phyloP scores from a whole-genome alignment of 192 early-diverging fungal genomes.

The Backusella parvicylindrica region DNA sequence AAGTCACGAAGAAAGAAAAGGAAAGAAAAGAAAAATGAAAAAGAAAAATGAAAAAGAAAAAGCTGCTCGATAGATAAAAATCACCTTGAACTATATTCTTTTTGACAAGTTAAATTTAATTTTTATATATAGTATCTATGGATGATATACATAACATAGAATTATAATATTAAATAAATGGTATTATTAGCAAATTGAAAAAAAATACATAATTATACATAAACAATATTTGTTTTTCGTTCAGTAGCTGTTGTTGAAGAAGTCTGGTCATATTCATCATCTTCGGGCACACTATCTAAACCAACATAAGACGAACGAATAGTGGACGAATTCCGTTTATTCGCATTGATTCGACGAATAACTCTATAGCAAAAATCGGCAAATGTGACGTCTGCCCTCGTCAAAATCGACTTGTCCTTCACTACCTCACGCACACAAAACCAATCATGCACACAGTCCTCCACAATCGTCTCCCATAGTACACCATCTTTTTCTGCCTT shows the following conservation, averaged over 20 bases:
- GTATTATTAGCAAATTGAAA: neutral
- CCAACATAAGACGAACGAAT: neutral
- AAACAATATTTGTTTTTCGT: neutral
- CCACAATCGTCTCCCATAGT: slow-evolving; percentile 21
- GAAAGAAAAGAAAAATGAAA: too few species aligned
- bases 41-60: too few species aligned
- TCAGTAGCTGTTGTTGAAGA: neutral
- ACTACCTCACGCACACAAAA: slow-evolving; percentile 34
- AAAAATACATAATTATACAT: neutral
- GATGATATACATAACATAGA: neutral
- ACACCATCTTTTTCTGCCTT: slow-evolving; percentile 30
- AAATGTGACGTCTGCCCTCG: slow-evolving; percentile 16
- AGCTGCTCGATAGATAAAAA: too few species aligned
- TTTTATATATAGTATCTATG: neutral
- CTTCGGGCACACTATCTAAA: neutral
- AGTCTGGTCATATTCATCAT: neutral
- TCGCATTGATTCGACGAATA: slow-evolving; percentile 1
- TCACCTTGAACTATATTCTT: neutral
- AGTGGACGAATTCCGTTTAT: neutral
- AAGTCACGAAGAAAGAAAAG: neutral
- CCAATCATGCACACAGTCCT: slow-evolving; percentile 37
- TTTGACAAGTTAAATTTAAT: neutral
- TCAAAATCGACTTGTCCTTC: slow-evolving; percentile 23
- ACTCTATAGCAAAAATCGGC: slow-evolving; percentile 21
- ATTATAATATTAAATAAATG: neutral